These are phyloP conservation scores for Leersia perrieri DNA, from an alignment of 176 grass and related monocot species.

Conservation along the genomic window DNA sequence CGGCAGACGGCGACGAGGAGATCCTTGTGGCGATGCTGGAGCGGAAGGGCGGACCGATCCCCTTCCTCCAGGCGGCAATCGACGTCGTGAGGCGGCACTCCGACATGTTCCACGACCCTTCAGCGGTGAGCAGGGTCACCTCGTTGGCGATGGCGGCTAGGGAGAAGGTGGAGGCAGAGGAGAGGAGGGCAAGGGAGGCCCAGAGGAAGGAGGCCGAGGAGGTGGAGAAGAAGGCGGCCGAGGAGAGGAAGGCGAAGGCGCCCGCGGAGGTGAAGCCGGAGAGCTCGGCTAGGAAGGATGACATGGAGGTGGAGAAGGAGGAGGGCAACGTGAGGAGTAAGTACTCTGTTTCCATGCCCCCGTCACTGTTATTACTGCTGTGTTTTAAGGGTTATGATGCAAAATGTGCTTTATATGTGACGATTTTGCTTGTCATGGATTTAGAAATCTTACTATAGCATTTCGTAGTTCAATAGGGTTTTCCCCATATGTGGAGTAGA, in stretches of 20 bases:
- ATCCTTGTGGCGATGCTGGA: constrained; percentile 52
- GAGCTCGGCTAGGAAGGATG: constrained; percentile 22
- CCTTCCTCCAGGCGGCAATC: constrained; percentile 69
- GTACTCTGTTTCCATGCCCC: constrained; percentile 6
- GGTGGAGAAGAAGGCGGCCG: constrained; percentile 18
- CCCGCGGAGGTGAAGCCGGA: not conserved
- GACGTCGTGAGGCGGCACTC: constrained; percentile 53
- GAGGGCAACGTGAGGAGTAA: constrained; percentile 52
- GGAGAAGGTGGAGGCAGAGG: constrained; percentile 70
- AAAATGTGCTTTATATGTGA: not conserved
- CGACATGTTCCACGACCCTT: constrained; percentile 64
- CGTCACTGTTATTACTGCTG: not conserved
- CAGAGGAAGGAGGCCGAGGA: constrained; percentile 44
- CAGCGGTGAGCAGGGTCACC: constrained; percentile 54
- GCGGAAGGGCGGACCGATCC: constrained; percentile 53
- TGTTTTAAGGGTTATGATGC: not conserved
- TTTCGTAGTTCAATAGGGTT: too few species aligned
- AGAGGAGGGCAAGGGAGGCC: constrained; percentile 37
- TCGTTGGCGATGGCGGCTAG: constrained; percentile 51
- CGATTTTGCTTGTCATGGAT: not conserved
- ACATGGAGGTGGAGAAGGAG: constrained; percentile 39
- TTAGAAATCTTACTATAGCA: not conserved
- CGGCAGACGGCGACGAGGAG: constrained; percentile 40
- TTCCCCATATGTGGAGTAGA: too few species aligned
- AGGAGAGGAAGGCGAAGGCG: constrained; percentile 33